These are phyloP conservation scores for Nitzschia palea DNA, from an alignment of 108 stramenopile genomes.

Conservation along the genomic window DNA sequence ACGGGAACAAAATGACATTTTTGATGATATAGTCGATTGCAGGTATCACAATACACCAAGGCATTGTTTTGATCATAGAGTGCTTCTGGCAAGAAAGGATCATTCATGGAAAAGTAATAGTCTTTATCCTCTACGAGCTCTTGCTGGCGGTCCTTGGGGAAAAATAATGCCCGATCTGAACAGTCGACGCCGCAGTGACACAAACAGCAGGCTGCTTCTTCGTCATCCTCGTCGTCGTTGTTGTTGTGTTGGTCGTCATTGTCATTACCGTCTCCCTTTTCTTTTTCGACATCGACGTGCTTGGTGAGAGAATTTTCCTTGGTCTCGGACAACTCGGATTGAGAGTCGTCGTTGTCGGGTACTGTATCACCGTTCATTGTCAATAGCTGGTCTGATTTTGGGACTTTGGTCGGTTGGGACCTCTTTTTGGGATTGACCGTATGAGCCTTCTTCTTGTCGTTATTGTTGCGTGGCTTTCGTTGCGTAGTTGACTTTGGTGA, in stretches of 20 bases:
- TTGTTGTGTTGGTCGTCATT: background rate
- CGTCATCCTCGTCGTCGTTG: conserved; percentile 28
- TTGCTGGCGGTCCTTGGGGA: conserved; percentile 42
- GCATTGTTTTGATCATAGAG: conserved; percentile 78
- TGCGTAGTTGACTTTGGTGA: background rate
- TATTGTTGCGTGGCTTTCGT: background rate
- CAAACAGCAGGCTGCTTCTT: conserved; percentile 70
- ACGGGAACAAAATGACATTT: conserved; percentile 88
- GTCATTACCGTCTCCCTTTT: background rate
- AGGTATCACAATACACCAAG: conserved; percentile 77
- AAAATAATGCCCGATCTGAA: conserved; percentile 62
- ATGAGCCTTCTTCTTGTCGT: background rate
- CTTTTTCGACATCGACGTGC: background rate
- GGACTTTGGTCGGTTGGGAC: too few relatives aligned
- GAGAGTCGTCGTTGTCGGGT: too few relatives aligned
- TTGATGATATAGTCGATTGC: conserved; percentile 85
- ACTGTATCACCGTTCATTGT: too few relatives aligned
- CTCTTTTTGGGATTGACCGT: background rate
- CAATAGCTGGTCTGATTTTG: too few relatives aligned
- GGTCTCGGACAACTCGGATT: background rate
- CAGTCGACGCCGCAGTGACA: conserved; percentile 85
- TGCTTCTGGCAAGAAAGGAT: conserved; percentile 54
- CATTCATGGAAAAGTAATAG: conserved; percentile 36
- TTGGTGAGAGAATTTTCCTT: background rate
- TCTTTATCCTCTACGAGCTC: conserved; percentile 41